Evolutionary conservation across 768 basidiomycete genomes (phyloP).

Genomic region (Tylopilus cervinicoccineus): DNA sequence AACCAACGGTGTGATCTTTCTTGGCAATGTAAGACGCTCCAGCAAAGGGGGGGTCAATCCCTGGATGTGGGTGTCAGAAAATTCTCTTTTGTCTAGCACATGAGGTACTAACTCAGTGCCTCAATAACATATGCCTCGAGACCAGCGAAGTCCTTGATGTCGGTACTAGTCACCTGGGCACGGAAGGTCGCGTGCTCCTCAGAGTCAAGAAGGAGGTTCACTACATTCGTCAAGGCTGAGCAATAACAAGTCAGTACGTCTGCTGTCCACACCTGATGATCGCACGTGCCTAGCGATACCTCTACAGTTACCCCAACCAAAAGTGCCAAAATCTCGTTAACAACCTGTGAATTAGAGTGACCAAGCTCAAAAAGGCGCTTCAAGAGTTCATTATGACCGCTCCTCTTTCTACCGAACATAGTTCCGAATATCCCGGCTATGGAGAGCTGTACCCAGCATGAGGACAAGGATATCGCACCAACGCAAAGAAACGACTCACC

Average conservation of each 20-base stretch:
- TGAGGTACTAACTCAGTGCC: conserved; percentile 55
- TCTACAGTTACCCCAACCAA: conserved; percentile 67
- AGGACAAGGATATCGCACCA: background rate
- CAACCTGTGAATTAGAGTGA: conserved; percentile 54
- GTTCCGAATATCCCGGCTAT: conserved; percentile 42
- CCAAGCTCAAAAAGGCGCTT: conserved; percentile 55
- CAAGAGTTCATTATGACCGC: conserved; percentile 44
- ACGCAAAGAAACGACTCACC: conserved; percentile 29
- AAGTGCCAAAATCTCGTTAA: conserved; percentile 68
- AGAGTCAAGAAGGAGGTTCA: conserved; percentile 63
- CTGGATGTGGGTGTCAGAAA: conserved; percentile 31
- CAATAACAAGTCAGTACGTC: background rate
- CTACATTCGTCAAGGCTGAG: conserved; percentile 58
- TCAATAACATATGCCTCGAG: conserved; percentile 62
- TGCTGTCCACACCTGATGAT: background rate
- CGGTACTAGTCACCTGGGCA: conserved; percentile 28
- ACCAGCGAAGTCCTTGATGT: conserved; percentile 33
- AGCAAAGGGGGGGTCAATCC: conserved; percentile 68
- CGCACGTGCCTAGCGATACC: conserved; percentile 55
- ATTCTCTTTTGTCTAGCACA: background rate
- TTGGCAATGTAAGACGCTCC: conserved; percentile 59
- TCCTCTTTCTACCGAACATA: conserved; percentile 46
- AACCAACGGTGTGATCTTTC: conserved; percentile 42
- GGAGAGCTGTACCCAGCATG: conserved; percentile 22
- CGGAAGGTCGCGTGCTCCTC: conserved; percentile 37